Conservation (phyloP, 768 basidiomycete species). For the Guyanaporus albipodus region DNA sequence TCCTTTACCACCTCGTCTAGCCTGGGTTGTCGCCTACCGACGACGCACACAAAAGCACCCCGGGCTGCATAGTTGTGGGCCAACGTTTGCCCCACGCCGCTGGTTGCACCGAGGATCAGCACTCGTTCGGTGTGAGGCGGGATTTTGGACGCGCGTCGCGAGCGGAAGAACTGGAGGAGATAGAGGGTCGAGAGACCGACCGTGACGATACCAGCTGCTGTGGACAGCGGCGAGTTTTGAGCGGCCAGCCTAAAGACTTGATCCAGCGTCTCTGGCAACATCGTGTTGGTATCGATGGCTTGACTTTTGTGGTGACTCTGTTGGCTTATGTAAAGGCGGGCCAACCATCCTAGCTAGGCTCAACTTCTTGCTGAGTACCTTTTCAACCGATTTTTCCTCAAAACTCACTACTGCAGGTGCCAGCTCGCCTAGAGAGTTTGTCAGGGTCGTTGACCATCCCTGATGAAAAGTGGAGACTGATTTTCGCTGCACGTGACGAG, state of each 20-base stretch:
- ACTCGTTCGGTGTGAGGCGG: conserved; percentile 59
- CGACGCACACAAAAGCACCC: conserved; percentile 73
- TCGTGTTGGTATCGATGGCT: background rate
- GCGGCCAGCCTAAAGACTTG: conserved; percentile 2
- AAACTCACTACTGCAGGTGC: too few species aligned
- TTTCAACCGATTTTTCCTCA: too few species aligned
- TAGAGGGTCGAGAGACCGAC: conserved; percentile 17
- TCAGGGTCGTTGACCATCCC: too few species aligned
- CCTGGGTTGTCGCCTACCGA: conserved; percentile 57
- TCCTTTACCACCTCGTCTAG: conserved; percentile 59
- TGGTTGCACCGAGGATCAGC: conserved; percentile 77
- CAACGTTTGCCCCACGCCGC: conserved; percentile 73
- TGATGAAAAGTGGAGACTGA: conserved; percentile 12
- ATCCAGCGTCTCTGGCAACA: conserved; percentile 8
- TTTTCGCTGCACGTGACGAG: conserved; percentile 28
- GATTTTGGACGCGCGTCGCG: conserved; percentile 35
- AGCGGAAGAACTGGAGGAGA: conserved; percentile 14
- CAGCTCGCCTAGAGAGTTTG: too few species aligned
- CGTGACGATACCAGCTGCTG: conserved; percentile 10
- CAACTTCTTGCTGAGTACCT: too few species aligned
- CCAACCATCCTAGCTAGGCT: too few species aligned
- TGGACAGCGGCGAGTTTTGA: conserved; percentile 5
- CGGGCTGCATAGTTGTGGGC: conserved; percentile 67
- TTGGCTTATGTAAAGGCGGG: conserved; percentile 9
- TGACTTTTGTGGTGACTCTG: background rate